Evolutionary conservation across 371 early-diverging fungal genomes (phyloP), one percentile per base, ranked within the genome.

Genomic region (Amoeboaphelidium protococcarum): DNA sequence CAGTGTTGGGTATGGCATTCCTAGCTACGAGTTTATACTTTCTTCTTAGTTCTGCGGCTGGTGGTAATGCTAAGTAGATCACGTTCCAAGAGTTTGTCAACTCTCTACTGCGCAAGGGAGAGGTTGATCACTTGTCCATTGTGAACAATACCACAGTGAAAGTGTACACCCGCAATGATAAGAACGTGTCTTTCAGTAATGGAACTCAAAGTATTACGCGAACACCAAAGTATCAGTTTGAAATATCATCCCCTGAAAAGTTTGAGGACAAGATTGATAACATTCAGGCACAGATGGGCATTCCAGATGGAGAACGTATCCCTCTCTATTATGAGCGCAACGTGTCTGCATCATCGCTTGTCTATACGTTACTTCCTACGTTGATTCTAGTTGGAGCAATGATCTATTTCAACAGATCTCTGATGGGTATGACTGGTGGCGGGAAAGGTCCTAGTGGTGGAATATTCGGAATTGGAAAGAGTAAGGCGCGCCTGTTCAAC

Each of bases 381-480:
- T 54, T 88, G 20, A 54, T 94, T 40, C 53, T 92, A 51, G 69
- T 88, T 50, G 91, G 92, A 52, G 73, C 78, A 0, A 57, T 94
- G 41, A 70, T 74, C 50, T 91, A 76, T 61, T 66, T 94, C 60
- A n/a, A n/a, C n/a, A 69, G 77, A 25, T 76, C 79, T 12, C 66
- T 69, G n/a, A 75, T 74, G 23, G 74, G 64, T 25, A 77, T 72
- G 13, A 74, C 65, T 1, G 56, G 58, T 2, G 59, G 58, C 13
- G 66, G 61, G 23, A 40, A 25, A 13, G 57, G 63, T 6, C 70
- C 69, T 13, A 61, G 71, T 2, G 76, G 78, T 26, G 88, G 90
- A 0, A 82, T 91, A 47, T 92, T 94, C 63, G 86, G 87, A 24
- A 78, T 94, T 46, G 92, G 92, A 46, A 95, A 96, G 61, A 85